These are phyloP conservation scores for Articulospora tetracladia DNA, from an alignment of 495 filamentous ascomycete species.

Conservation along the genomic window DNA sequence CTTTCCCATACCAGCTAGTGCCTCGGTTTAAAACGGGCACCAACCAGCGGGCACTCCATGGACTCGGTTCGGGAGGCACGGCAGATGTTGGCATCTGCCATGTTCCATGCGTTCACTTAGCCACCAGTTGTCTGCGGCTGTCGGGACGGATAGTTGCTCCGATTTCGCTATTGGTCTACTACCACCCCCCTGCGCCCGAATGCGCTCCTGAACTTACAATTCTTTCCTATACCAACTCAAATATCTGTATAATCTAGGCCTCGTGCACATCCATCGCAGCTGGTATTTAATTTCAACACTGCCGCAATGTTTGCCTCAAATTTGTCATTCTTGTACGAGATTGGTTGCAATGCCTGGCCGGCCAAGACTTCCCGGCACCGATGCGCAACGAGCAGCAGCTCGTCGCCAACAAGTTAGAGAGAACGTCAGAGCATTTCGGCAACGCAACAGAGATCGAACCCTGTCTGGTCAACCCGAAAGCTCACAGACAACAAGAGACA, in stretches of 20 bases:
- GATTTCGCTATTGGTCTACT: too few relatives aligned
- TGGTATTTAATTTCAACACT: background rate
- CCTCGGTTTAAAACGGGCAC: too few relatives aligned
- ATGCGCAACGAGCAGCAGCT: conserved; percentile 13
- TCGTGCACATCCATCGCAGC: background rate
- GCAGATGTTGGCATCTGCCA: too few relatives aligned
- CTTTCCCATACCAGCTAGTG: too few relatives aligned
- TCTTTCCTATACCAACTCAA: background rate
- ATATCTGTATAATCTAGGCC: background rate
- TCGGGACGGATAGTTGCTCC: background rate
- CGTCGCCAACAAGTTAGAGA: conserved; percentile 14
- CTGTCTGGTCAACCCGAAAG: background rate
- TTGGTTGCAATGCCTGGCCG: background rate
- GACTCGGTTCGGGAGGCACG: too few relatives aligned
- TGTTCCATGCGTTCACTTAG: too few relatives aligned
- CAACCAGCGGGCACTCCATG: too few relatives aligned
- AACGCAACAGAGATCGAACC: conserved; percentile 3
- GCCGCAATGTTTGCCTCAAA: background rate
- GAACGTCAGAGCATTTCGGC: conserved; percentile 13
- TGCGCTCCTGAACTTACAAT: background rate
- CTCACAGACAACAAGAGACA: background rate
- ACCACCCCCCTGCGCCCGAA: too few relatives aligned
- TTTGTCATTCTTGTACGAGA: background rate
- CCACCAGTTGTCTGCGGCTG: background rate
- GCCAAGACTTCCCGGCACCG: background rate